A percentile compares a stretch with the other conserved stretches of the same genome.
phyloP scores from a whole-genome alignment of 345 rosid species.

The Gossypium stocksii region DNA sequence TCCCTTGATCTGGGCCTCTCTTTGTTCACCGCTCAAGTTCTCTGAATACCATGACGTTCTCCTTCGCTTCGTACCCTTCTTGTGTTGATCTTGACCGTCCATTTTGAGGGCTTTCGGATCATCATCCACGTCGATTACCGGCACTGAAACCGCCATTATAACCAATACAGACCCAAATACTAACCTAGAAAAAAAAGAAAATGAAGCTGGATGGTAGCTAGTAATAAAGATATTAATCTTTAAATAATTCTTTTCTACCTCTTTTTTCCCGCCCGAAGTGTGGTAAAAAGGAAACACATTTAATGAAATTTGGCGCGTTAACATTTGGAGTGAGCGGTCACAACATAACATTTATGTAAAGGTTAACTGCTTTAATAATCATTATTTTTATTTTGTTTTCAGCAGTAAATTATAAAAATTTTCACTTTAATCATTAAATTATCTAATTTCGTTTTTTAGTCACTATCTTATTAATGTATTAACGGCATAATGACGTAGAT shows the following conservation, averaged over 20 bases:
- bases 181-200: background rate
- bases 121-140: slow-evolving; percentile 17
- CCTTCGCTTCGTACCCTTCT: slow-evolving; percentile 57
- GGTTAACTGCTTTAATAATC: background rate
- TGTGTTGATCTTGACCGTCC: slow-evolving; percentile 23
- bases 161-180: slow-evolving; percentile 7
- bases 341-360: background rate
- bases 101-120: slow-evolving; percentile 8
- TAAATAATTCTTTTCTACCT: background rate
- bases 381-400: no score
- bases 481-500: no score
- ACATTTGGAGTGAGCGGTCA: background rate
- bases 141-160: slow-evolving; percentile 23
- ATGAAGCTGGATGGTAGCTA: background rate
- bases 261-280: background rate
- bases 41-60: slow-evolving; percentile 28
- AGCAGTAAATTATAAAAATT: no score
- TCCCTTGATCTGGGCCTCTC: slow-evolving; percentile 36
- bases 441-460: no score
- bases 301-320: background rate
- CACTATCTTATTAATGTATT: no score
- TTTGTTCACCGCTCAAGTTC: slow-evolving; percentile 33
- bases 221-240: background rate
- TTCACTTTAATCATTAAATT: no score
- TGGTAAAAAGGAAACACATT: no score